Evolutionary conservation across 805 yeast genomes (phyloP).

Genomic region (Ogataea degrootiae): DNA sequence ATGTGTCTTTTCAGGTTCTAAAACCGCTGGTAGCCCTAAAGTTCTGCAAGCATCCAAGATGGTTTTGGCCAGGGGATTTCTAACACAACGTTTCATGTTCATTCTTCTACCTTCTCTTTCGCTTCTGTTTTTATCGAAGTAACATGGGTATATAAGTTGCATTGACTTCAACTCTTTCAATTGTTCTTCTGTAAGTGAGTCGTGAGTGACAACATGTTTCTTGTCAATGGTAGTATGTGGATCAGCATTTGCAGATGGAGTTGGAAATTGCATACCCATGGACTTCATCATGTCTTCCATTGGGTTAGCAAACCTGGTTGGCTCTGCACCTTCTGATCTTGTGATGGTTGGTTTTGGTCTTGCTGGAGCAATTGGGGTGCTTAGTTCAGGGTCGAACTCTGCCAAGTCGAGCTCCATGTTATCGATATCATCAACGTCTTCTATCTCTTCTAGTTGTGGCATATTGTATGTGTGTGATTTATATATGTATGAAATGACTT

Average conservation of each 20-base stretch:
- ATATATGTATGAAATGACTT: background rate
- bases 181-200: constrained; percentile 47
- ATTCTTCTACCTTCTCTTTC: constrained; percentile 84
- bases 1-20: constrained; percentile 81
- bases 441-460: constrained; percentile 71
- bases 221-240: constrained; percentile 9
- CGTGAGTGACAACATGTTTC: constrained; percentile 13
- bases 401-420: constrained; percentile 92
- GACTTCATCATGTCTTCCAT: constrained; percentile 26
- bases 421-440: constrained; percentile 80
- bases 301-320: constrained; percentile 17
- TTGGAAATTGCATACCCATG: constrained; percentile 28
- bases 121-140: constrained; percentile 76
- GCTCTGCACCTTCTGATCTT: constrained; percentile 51
- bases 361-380: constrained; percentile 66
- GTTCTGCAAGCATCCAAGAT: constrained; percentile 63
- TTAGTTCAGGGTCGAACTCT: constrained; percentile 72
- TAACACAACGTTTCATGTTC: constrained; percentile 60
- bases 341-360: constrained; percentile 54
- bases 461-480: constrained; percentile 25
- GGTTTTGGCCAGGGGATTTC: constrained; percentile 81
- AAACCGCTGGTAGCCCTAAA: constrained; percentile 33
- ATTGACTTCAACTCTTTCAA: constrained; percentile 60
- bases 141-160: constrained; percentile 84
- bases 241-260: constrained; percentile 18